A percentile compares a stretch with the other conserved stretches of the same genome.
phyloP scores from a whole-genome alignment of 805 yeast genomes.

The Debaryomyces tyrocola region DNA sequence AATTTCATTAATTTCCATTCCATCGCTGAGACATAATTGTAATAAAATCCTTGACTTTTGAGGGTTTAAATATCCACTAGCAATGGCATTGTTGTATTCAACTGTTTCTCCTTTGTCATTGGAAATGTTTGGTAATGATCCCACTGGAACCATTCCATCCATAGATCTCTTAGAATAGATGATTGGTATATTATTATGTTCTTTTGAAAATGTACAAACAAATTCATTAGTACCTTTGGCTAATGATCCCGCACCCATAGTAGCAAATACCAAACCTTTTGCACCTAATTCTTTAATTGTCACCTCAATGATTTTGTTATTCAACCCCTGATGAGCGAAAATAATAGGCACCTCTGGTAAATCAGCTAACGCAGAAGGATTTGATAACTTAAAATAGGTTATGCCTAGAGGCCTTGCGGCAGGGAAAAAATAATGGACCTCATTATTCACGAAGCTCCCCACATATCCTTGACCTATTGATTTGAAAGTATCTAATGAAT shows the following conservation, averaged over 20 bases:
- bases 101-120: constrained; percentile 5
- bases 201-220: constrained; percentile 38
- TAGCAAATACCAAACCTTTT: constrained; percentile 62
- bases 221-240: constrained; percentile 48
- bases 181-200: constrained; percentile 47
- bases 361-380: constrained; percentile 11
- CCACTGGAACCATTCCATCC: constrained; percentile 70
- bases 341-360: constrained; percentile 54
- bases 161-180: constrained; percentile 65
- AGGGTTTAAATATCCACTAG: constrained; percentile 67
- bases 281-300: constrained; percentile 45
- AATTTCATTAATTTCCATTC: constrained; percentile 39
- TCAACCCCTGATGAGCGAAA: constrained; percentile 63
- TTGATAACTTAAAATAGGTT: constrained; percentile 38
- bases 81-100: constrained; percentile 43
- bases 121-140: constrained; percentile 33
- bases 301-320: constrained; percentile 46
- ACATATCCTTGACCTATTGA: constrained; percentile 67
- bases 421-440: constrained; percentile 64
- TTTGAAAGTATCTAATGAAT: constrained; percentile 68
- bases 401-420: constrained; percentile 57
- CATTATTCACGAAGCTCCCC: constrained; percentile 68
- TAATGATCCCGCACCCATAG: constrained; percentile 72
- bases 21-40: constrained; percentile 52
- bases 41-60: constrained; percentile 60